Conservation (phyloP, 371 early-diverging fungal species). For the Syncephalastrum contaminatum region DNA sequence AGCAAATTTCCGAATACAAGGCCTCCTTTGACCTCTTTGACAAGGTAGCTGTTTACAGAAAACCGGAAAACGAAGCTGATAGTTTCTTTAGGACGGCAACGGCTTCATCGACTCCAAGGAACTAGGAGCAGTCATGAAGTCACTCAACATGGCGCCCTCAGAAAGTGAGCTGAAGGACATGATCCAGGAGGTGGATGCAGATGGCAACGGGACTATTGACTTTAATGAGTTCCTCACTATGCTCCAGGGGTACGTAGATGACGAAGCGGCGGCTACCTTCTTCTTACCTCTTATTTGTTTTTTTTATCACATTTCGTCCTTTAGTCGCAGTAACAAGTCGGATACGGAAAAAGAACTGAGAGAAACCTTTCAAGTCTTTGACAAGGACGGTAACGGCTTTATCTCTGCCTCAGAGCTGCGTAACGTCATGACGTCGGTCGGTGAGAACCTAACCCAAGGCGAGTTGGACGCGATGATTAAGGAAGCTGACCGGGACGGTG, state of each 20-base stretch:
- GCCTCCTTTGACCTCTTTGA: conserved; percentile 15
- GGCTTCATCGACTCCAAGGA: conserved; percentile 81
- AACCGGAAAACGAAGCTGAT: not conserved
- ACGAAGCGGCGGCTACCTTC: too few species aligned
- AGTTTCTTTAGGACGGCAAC: conserved; percentile 69
- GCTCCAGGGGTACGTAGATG: conserved; percentile 5
- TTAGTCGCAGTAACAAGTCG: conserved; percentile 2
- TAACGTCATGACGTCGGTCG: conserved; percentile 41
- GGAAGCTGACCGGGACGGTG: conserved; percentile 72
- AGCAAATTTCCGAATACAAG: conserved; percentile 6
- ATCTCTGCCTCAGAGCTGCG: conserved; percentile 48
- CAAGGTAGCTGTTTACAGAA: conserved; percentile 1
- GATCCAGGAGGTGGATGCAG: conserved; percentile 90
- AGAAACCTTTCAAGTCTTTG: conserved; percentile 53
- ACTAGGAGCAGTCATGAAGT: conserved; percentile 90
- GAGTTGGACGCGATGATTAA: conserved; percentile 84
- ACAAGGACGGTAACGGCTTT: conserved; percentile 49
- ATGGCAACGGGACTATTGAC: conserved; percentile 33
- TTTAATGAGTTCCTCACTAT: conserved; percentile 21
- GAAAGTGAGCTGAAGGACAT: conserved; percentile 78
- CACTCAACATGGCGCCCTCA: conserved; percentile 77
- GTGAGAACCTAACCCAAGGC: conserved; percentile 58
- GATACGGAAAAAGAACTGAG: conserved; percentile 40
- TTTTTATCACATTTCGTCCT: not conserved
- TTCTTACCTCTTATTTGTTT: too few species aligned